Conservation (phyloP, 148 eudicot genomes). For the Amaranthus palmeri region DNA sequence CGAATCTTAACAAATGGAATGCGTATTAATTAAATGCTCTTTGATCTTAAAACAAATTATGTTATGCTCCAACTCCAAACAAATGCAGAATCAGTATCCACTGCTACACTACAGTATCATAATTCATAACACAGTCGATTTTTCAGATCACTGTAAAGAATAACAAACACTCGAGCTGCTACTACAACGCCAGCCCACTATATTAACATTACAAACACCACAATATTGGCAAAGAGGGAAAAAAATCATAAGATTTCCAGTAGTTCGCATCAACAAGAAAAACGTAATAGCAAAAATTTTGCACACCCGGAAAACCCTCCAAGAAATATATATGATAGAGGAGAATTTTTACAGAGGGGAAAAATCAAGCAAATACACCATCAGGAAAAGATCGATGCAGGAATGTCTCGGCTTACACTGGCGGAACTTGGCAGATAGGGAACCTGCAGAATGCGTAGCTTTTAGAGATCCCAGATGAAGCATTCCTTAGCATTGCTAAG, state of each 20-base stretch:
- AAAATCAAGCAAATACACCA: constrained; percentile 1
- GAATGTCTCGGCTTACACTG: background rate
- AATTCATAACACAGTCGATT: background rate
- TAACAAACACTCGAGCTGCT: constrained; percentile 21
- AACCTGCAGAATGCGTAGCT: constrained; percentile 1
- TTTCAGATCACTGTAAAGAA: constrained; percentile 12
- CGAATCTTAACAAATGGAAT: too few species aligned
- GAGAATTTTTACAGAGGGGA: constrained; percentile 11
- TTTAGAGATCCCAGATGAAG: background rate
- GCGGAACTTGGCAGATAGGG: background rate
- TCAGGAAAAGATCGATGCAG: background rate
- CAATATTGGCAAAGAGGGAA: constrained; percentile 24
- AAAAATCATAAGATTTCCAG: constrained; percentile 14
- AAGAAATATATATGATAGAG: constrained; percentile 10
- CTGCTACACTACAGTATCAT: background rate
- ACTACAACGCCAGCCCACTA: constrained; percentile 28
- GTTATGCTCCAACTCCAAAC: background rate
- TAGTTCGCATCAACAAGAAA: constrained; percentile 17
- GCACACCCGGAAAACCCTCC: constrained; percentile 20
- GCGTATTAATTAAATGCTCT: too few species aligned
- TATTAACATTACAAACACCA: constrained; percentile 28
- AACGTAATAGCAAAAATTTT: constrained; percentile 16
- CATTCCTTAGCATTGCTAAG: constrained; percentile 4
- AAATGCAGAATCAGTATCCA: background rate
- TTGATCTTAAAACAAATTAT: too few species aligned